Conservation (phyloP, 768 basidiomycete species). For the Butyriboletus loyo region DNA sequence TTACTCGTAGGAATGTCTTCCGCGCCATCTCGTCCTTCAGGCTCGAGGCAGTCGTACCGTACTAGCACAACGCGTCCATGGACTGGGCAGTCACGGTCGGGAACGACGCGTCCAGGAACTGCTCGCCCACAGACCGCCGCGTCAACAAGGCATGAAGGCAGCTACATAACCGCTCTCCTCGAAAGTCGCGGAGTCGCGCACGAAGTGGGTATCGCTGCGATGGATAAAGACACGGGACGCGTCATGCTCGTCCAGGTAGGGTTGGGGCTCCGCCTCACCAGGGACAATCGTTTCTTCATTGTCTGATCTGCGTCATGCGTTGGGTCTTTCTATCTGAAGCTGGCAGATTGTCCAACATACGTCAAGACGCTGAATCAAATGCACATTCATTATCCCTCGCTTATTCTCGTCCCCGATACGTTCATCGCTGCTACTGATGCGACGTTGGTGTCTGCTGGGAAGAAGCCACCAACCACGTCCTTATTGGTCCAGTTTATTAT, state of each 20-base stretch:
- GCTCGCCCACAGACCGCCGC: slow-evolving; percentile 64
- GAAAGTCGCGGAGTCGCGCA: slow-evolving; percentile 77
- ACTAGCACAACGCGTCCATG: slow-evolving; percentile 40
- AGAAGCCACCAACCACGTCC: slow-evolving; percentile 47
- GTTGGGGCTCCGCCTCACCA: neutral
- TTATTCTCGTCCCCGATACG: slow-evolving; percentile 81
- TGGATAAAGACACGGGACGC: slow-evolving; percentile 76
- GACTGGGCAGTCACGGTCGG: slow-evolving; percentile 57
- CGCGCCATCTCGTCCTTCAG: slow-evolving; percentile 9
- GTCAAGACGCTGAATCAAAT: slow-evolving; percentile 86
- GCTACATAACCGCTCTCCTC: slow-evolving; percentile 64
- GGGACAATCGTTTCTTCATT: neutral
- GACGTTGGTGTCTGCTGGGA: slow-evolving; percentile 41
- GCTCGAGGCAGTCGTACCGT: slow-evolving; percentile 13
- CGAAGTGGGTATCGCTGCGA: slow-evolving; percentile 84
- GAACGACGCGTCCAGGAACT: slow-evolving; percentile 33
- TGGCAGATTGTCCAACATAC: slow-evolving; percentile 85
- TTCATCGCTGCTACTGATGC: slow-evolving; percentile 61
- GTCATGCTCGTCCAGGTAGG: slow-evolving; percentile 78
- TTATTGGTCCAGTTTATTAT: slow-evolving; percentile 68
- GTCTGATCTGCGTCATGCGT: neutral
- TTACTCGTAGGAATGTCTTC: slow-evolving; percentile 7
- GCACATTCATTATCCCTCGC: slow-evolving; percentile 67
- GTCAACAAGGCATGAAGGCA: slow-evolving; percentile 57
- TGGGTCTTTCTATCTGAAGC: slow-evolving; percentile 36